These are phyloP conservation scores for Saturnispora serradocipensis DNA, from an alignment of 805 yeast genomes.

Conservation along the genomic window DNA sequence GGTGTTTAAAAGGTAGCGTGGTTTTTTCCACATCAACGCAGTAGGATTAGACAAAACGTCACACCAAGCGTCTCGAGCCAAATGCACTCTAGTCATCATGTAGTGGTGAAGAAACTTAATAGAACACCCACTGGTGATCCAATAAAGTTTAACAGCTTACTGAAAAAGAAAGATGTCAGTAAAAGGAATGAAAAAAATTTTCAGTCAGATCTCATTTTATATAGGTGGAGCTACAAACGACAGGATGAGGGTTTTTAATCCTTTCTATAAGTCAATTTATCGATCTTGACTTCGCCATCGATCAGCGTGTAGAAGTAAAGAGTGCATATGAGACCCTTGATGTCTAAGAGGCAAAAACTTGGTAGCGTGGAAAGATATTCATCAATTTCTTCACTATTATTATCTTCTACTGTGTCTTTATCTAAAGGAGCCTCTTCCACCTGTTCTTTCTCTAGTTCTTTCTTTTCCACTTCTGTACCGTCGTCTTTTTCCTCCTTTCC, in stretches of 20 bases:
- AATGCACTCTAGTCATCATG: constrained; percentile 98
- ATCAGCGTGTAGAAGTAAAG: constrained; percentile 76
- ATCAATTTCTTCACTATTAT: constrained; percentile 13
- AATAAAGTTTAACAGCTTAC: not conserved
- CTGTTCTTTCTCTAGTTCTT: not conserved
- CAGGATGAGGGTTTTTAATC: constrained; percentile 2
- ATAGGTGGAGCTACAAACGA: not conserved
- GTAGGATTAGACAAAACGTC: constrained; percentile 24
- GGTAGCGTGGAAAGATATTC: constrained; percentile 43
- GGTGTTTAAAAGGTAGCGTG: constrained; percentile 72
- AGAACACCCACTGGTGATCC: not conserved
- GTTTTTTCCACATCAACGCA: constrained; percentile 95
- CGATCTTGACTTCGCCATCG: constrained; percentile 82
- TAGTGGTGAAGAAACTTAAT: constrained; percentile 9
- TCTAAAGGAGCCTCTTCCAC: not conserved
- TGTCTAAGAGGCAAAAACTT: constrained; percentile 80
- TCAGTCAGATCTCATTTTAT: not conserved
- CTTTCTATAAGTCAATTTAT: constrained; percentile 21
- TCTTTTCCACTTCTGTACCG: not conserved
- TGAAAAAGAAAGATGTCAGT: not conserved
- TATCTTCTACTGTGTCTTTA: not conserved
- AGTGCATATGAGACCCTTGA: constrained; percentile 70
- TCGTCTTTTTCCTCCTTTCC: not conserved
- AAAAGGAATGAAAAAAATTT: not conserved
- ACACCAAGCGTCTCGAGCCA: constrained; percentile 83